These are phyloP conservation scores for Colletotrichum sidae DNA, from an alignment of 2,329 filamentous ascomycete genomes.

Conservation along the genomic window DNA sequence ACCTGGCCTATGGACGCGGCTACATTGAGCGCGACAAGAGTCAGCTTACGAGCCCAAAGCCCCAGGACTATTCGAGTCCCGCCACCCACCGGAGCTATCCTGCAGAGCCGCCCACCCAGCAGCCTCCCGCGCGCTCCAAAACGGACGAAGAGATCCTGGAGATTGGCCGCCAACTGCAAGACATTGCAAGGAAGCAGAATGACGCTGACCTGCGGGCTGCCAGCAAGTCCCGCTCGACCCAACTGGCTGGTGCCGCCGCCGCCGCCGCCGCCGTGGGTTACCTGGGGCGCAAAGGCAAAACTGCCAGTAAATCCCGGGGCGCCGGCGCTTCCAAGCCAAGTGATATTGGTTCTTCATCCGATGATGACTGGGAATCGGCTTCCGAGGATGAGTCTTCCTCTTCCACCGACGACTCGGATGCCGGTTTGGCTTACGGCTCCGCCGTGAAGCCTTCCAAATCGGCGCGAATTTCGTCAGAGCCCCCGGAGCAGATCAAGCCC, in stretches of 20 bases:
- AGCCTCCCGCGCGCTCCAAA: slow-evolving; percentile 46
- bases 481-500: slow-evolving; percentile 34
- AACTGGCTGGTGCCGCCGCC: slow-evolving; percentile 50
- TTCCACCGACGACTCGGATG: slow-evolving; percentile 55
- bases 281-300: slow-evolving; percentile 53
- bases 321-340: slow-evolving; percentile 54
- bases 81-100: slow-evolving; percentile 35
- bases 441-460: slow-evolving; percentile 41
- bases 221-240: slow-evolving; percentile 53
- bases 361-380: slow-evolving; percentile 69
- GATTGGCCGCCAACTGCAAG: slow-evolving; percentile 65
- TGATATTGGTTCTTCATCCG: slow-evolving; percentile 46
- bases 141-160: slow-evolving; percentile 69
- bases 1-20: slow-evolving; percentile 75
- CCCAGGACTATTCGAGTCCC: slow-evolving; percentile 32
- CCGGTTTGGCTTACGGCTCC: slow-evolving; percentile 58
- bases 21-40: slow-evolving; percentile 59
- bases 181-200: slow-evolving; percentile 64
- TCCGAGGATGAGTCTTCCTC: slow-evolving; percentile 60
- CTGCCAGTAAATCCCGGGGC: slow-evolving; percentile 50
- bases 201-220: slow-evolving; percentile 58
- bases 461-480: slow-evolving; percentile 31
- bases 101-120: too few relatives aligned
- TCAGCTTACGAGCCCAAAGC: slow-evolving; percentile 46
- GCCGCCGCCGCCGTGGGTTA: slow-evolving; percentile 53